Conservation (phyloP, 345 rosid genomes). For the Aquilaria malaccensis region DNA sequence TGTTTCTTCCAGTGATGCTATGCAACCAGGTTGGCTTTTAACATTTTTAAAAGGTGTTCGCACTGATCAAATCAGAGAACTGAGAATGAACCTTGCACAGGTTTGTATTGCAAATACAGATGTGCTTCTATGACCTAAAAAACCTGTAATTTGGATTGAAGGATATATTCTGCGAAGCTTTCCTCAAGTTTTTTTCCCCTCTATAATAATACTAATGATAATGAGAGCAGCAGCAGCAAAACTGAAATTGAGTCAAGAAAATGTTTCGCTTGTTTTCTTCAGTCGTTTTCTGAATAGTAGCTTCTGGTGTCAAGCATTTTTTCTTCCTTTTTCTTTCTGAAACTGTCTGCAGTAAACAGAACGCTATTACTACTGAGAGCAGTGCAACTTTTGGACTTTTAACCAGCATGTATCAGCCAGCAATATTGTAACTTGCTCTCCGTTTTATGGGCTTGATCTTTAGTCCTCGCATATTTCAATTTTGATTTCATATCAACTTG, state of each 20-base stretch:
- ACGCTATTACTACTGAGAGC: not conserved
- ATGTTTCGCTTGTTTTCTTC: not conserved
- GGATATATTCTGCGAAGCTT: too few species aligned
- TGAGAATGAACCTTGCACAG: conserved; percentile 61
- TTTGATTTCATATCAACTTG: not conserved
- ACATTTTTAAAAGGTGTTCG: conserved; percentile 50
- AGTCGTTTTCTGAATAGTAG: not conserved
- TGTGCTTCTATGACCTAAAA: too few species aligned
- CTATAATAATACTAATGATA: too few species aligned
- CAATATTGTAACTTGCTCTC: too few species aligned
- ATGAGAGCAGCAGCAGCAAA: too few species aligned
- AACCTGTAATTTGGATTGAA: too few species aligned
- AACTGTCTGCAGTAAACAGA: not conserved
- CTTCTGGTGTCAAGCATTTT: not conserved
- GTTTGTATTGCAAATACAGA: conserved; percentile 25
- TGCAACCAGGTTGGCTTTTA: conserved; percentile 75
- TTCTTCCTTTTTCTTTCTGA: too few species aligned
- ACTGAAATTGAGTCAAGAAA: not conserved
- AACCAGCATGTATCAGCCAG: too few species aligned
- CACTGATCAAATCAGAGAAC: conserved; percentile 42
- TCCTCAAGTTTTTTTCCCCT: too few species aligned
- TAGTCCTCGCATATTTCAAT: too few species aligned
- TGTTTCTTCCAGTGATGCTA: conserved; percentile 79
- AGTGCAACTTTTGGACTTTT: not conserved
- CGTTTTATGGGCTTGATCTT: too few species aligned